A percentile compares a stretch with the other conserved stretches of the same genome.
Conservation (phyloP, 2,329 filamentous ascomycete species). For the Cordyceps fumosorosea region DNA sequence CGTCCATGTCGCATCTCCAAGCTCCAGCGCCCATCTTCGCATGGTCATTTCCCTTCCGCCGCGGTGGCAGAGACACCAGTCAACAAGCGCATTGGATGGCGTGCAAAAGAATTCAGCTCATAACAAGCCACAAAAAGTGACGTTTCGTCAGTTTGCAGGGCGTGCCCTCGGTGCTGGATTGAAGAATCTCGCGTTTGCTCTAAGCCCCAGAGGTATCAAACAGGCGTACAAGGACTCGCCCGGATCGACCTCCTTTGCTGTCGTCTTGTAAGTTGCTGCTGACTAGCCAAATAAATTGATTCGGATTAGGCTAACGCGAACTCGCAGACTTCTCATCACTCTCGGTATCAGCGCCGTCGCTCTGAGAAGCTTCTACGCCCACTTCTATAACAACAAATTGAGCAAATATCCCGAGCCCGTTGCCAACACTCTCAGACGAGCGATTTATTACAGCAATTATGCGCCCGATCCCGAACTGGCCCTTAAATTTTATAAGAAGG, state of each 20-base stretch:
- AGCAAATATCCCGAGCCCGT: conserved; percentile 61
- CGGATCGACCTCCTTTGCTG: conserved; percentile 22
- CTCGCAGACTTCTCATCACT: conserved; percentile 24
- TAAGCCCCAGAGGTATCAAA: conserved; percentile 30
- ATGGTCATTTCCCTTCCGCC: conserved; percentile 24
- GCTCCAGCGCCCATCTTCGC: conserved; percentile 23
- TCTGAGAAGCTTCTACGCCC: conserved; percentile 42
- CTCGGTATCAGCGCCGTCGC: conserved; percentile 25
- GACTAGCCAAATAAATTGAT: too few relatives aligned
- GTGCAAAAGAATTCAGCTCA: conserved; percentile 19
- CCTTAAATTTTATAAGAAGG: conserved; percentile 75
- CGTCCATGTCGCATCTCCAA: conserved; percentile 25
- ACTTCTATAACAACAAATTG: conserved; percentile 50
- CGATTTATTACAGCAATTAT: conserved; percentile 80
- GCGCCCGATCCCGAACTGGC: conserved; percentile 68
- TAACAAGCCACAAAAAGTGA: conserved; percentile 21
- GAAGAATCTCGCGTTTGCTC: conserved; percentile 27
- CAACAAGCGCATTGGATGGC: conserved; percentile 17
- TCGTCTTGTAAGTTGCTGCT: conserved; percentile 24
- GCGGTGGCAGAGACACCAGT: conserved; percentile 24
- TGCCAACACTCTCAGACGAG: conserved; percentile 71
- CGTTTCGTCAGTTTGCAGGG: conserved; percentile 24
- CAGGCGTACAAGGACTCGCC: conserved; percentile 29
- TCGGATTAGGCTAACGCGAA: background rate
- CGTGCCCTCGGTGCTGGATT: conserved; percentile 28